Conservation (phyloP, 208 protist species). For the Leishmania tropica region DNA sequence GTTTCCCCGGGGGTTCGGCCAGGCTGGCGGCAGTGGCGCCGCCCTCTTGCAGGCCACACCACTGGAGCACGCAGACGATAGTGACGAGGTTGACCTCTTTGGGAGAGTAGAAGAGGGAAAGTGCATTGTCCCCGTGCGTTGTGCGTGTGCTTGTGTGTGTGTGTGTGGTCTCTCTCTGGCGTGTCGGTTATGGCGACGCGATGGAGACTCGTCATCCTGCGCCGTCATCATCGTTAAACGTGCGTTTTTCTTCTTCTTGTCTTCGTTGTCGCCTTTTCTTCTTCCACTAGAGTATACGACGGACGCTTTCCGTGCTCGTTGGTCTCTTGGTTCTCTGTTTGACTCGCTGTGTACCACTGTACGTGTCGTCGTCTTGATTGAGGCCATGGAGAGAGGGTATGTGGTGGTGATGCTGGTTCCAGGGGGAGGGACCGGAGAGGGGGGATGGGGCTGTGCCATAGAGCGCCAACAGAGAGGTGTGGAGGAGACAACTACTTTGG, state of each 20-base stretch:
- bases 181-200: not conserved
- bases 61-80: not conserved
- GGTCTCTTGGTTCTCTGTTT: not conserved
- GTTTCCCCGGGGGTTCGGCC: not conserved
- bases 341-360: conserved; percentile 6
- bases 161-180: not conserved
- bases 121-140: not conserved
- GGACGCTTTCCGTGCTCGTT: not conserved
- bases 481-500: not conserved
- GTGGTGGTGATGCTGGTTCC: not conserved
- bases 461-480: not conserved
- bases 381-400: not conserved
- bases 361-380: not conserved
- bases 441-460: not conserved
- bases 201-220: not conserved
- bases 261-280: not conserved
- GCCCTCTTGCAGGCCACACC: not conserved
- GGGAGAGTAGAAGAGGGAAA: not conserved
- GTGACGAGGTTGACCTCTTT: not conserved
- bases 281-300: conserved; percentile 3
- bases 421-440: not conserved
- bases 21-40: not conserved
- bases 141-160: not conserved
- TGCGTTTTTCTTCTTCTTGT: not conserved
- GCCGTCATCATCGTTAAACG: not conserved